Base-by-base conservation (phyloP, 2,329 filamentous ascomycete species). In the Cercospora sesami region DNA sequence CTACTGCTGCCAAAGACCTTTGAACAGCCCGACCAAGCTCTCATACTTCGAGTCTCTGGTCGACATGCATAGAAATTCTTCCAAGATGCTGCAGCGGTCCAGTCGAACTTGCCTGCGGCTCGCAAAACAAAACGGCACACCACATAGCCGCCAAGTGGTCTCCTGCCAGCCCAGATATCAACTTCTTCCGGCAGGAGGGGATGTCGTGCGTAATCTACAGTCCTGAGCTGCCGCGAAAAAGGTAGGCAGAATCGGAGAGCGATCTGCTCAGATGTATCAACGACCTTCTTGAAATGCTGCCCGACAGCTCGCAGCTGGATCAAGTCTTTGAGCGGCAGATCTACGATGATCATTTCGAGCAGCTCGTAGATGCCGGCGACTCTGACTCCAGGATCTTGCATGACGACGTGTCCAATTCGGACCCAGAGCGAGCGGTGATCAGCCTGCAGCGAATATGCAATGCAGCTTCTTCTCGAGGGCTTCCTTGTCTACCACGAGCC, bases 321-420 rank as follows among this genome's bases (percentile, higher is more conserved):
- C 8, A 69, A 60, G 5, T 65, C 61, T 55, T 61, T 45, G 4
- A 62, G 33, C 18, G 61, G 55, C 12, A 69, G 59, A 21, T 69
- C 61, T 18, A 63, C 9, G n/a, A 68, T 53, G 26, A 69, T 69
- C 62, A 63, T 65, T 23, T 69, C 68, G 10, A 69, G 58, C 14
- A 69, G 68, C 65, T 69, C 68, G 31, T 67, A 69, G 16, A 67
- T 68, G 26, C 33, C 48, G n/a, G 65, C 63, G 18, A 69, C 36
- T 36, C 59, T 39, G 39, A 42, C 39, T 18, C 68, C 68, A 21
- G 68, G 21, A 30, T 33, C 62, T 45, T n/a, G 62, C 28, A 33
- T 42, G 23, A 21, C 55, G 51, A 33, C 26, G 8, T 33, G 61
- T n/a, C 48, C 33, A 16, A 21, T 3, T n/a, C 28, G 16, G 14